Evolutionary conservation across 345 rosid species (phyloP), one percentile per base, ranked within the genome.

Genomic region (Toxicodendron radicans): DNA sequence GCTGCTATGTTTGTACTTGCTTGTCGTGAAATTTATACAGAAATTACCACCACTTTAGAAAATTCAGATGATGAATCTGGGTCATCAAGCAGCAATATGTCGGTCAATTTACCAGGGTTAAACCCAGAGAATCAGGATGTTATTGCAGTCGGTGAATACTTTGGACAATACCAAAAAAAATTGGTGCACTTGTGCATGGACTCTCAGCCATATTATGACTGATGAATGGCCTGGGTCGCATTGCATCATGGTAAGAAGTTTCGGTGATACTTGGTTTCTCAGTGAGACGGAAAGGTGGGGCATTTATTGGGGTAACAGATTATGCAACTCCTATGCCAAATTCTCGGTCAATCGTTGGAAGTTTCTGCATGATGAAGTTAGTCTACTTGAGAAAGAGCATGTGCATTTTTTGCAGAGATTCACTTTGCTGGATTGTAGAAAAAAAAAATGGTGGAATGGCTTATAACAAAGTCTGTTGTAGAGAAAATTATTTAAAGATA

Each of bases 1-100:
- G 96, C 94, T 73, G 96, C 99, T 73, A 95, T 95, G 99, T 93
- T 95, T 79, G 76, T 90, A 72, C 87, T 91, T 20, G 99, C 96
- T 58, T 95, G 97, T 77, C 82, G 80, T 46, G 98, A 95, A 84
- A 86, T 89, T 68, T 91, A 89, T 67, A 74, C 87, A 21, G 89
- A 88, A 58, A 79, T 84, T n/a, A 23, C 84, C 53, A 49, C 78
- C 5, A 85, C 79, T 74, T 35, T 83, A 57, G 81, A 80, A 69
- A 76, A 72, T 73, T 74, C 75, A 12, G 91, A 87, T n/a, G 86
- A 86, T 27, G 89, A 85, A 38, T 68, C 85, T 18, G 83, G 77
- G 59, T 49, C 80, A 7, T 75, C 82, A 64, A 59, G 18, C 63
- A 79, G 81, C 71, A 76, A 82, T 61, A 58, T 52, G 46, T 72